Evolutionary conservation across 2,329 filamentous ascomycete species (phyloP), one percentile per base, ranked within the genome.

Genomic region (Phaeosphaeriaceae sp.): DNA sequence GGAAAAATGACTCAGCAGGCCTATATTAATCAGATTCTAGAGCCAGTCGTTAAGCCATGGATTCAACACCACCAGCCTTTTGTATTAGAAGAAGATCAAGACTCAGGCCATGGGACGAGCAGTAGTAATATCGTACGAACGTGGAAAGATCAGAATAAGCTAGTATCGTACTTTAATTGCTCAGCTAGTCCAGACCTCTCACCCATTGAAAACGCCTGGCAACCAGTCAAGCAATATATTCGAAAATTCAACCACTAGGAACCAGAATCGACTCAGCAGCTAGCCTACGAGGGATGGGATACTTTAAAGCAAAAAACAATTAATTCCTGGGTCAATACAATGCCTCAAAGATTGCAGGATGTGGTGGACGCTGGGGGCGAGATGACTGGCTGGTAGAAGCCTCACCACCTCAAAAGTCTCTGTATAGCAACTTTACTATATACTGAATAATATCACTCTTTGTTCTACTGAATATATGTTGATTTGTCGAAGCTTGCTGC

Each of bases 131-230:
- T 50, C 30, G 38, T 56, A 44, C n/a, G 37, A 6, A 42, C 17
- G 4, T 56, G 29, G 45, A 56, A 56, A 32, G 8, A 38, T 11
- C n/a, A 38, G 3, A 26, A 52, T 35, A 36, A 32, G 3, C 38
- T 56, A 13, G 37, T 50, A 11, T 39, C 16, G 32, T 52, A 52
- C 46, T 56, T 52, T 38, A 56, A 56, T 18, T 52, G 32, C 32
- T 16, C 6, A 15, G n/a, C n/a, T 12, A 49, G 33, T 17, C 52
- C 38, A 33, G 45, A 56, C 39, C 46, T 52, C 17, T 28, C 49
- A 17, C 48, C 34, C 18, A 56, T 56, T 42, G 46, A 56, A 37
- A 56, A 56, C 37, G 46, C 28, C 33, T 56, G 38, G 52, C 37
- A 49, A 23, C 39, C 32, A 16, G 33, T 26, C 15, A 43, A 52